Evolutionary conservation across 208 protist species (phyloP).

Genomic region (Wallacemonas rigidus): DNA sequence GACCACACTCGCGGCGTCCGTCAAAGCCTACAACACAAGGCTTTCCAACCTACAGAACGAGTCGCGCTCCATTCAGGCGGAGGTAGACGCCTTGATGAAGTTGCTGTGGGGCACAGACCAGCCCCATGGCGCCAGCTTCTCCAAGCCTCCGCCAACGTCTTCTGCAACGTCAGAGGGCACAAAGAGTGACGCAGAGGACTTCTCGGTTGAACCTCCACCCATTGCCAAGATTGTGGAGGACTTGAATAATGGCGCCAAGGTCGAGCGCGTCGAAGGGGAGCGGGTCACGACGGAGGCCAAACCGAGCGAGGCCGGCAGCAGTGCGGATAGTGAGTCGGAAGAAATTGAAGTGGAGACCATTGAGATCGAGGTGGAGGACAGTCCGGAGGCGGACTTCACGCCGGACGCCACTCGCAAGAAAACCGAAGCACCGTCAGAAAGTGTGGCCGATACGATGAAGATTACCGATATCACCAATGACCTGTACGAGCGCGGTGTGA

Average conservation of each 20-base stretch:
- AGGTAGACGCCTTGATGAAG: constrained; percentile 77
- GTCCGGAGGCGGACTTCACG: constrained; percentile 7
- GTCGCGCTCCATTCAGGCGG: constrained; percentile 74
- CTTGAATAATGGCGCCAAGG: constrained; percentile 19
- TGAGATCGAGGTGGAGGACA: constrained; percentile 78
- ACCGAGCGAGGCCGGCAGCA: background rate
- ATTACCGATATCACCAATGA: constrained; percentile 91
- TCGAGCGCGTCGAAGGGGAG: constrained; percentile 81
- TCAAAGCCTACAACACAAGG: constrained; percentile 88
- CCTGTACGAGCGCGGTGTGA: constrained; percentile 83
- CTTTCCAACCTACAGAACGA: constrained; percentile 87
- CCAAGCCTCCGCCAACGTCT: constrained; percentile 42
- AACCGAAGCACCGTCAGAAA: background rate
- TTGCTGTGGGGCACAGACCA: constrained; percentile 83
- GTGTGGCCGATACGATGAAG: constrained; percentile 71
- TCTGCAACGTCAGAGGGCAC: background rate
- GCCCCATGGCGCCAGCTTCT: constrained; percentile 54
- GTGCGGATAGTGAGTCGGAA: constrained; percentile 17
- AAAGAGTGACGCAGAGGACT: constrained; percentile 30
- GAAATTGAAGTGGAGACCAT: constrained; percentile 87
- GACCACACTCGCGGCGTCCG: constrained; percentile 67
- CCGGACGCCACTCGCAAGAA: background rate
- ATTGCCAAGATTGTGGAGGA: constrained; percentile 53
- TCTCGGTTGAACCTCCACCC: constrained; percentile 71
- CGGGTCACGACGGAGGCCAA: constrained; percentile 35